Conservation (phyloP, 306 rosid genomes). For the Lathyrus aphaca region DNA sequence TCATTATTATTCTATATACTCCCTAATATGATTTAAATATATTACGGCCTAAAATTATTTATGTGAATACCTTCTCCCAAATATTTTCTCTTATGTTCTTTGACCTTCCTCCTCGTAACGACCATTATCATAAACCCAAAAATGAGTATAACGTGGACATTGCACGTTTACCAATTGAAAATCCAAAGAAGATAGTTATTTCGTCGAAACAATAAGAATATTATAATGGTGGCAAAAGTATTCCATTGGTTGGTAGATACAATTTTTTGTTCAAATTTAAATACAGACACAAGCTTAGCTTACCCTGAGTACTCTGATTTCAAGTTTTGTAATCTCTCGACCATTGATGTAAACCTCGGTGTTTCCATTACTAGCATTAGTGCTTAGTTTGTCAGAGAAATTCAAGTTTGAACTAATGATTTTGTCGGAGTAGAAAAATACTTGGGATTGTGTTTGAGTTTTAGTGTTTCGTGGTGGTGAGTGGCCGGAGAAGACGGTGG, state of each 20-base stretch:
- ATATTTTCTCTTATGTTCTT: constrained; percentile 95
- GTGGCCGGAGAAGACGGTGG: no score
- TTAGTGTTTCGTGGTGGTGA: no score
- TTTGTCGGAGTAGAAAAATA: no score
- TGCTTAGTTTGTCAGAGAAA: constrained; percentile 78
- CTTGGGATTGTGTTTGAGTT: no score
- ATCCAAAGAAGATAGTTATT: constrained; percentile 41
- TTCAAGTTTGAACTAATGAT: constrained; percentile 88
- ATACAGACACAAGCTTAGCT: constrained; percentile 46
- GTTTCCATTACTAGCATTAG: constrained; percentile 87
- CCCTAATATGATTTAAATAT: constrained; percentile 3
- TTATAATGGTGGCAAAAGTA: neutral
- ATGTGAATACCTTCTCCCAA: constrained; percentile 87
- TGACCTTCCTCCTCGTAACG: constrained; percentile 99
- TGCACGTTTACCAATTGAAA: constrained; percentile 93
- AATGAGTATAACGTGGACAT: constrained; percentile 99
- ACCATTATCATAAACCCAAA: constrained; percentile 99
- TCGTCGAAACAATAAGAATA: constrained; percentile 20
- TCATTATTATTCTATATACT: constrained; percentile 37
- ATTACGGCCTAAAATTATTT: constrained; percentile 33
- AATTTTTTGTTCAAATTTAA: constrained; percentile 1
- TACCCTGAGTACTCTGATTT: constrained; percentile 90
- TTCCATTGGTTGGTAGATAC: neutral
- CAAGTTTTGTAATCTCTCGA: constrained; percentile 93
- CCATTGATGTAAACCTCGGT: constrained; percentile 95